phyloP scores from a whole-genome alignment of 352 stramenopile species.

The Globisporangium alternatum region DNA sequence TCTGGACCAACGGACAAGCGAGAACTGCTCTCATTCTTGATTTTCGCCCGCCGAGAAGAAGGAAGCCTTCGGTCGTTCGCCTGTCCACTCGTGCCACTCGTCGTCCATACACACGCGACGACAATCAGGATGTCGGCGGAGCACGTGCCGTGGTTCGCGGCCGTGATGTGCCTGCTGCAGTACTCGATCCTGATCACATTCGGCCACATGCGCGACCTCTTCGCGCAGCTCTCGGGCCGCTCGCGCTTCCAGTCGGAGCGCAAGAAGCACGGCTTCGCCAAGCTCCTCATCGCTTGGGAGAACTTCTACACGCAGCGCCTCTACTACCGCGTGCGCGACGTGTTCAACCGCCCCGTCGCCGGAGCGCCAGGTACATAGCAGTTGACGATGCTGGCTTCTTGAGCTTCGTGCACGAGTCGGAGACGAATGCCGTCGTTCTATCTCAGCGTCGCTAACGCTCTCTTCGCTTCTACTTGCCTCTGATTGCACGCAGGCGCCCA shows the following conservation, averaged over 20 bases:
- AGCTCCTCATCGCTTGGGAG: conserved; percentile 90
- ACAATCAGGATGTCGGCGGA: conserved; percentile 19
- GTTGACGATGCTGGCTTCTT: not conserved
- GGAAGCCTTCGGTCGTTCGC: not conserved
- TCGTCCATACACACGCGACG: too few relatives aligned
- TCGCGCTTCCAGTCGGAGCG: conserved; percentile 32
- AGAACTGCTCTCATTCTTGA: not conserved
- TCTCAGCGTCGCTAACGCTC: not conserved
- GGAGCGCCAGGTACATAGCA: conserved; percentile 23
- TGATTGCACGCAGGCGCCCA: conserved; percentile 85
- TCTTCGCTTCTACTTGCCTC: conserved; percentile 63
- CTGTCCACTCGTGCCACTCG: not conserved
- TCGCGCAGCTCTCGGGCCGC: conserved; percentile 21
- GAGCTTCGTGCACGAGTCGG: not conserved
- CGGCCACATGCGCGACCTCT: conserved; percentile 36
- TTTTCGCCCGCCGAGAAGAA: not conserved
- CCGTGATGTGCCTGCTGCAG: conserved; percentile 37
- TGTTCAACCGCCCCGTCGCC: conserved; percentile 39
- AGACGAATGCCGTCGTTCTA: not conserved
- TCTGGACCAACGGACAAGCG: too few relatives aligned
- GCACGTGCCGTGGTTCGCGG: conserved; percentile 29
- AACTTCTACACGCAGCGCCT: conserved; percentile 93
- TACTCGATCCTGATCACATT: conserved; percentile 40
- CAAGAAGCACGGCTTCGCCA: conserved; percentile 50
- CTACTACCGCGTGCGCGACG: conserved; percentile 89